Conservation (phyloP, 2,329 filamentous ascomycete species). For the Cytospora piceae region DNA sequence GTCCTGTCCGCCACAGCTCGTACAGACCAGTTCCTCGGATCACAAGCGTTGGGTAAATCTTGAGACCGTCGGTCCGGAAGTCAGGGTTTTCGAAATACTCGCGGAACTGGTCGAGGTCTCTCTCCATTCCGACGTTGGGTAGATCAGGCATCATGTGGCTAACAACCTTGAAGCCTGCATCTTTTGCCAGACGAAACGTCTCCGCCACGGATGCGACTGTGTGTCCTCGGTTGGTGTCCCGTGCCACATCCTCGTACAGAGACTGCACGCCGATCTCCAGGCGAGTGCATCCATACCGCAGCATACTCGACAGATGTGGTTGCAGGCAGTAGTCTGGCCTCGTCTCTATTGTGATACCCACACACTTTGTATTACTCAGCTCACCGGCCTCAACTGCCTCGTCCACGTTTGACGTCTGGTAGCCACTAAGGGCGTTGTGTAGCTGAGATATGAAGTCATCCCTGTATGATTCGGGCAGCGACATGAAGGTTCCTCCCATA, state of each 20-base stretch:
- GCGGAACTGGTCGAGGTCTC: conserved; percentile 93
- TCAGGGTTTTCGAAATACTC: conserved; percentile 98
- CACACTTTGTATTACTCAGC: conserved; percentile 97
- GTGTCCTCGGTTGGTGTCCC: conserved; percentile 95
- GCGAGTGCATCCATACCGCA: conserved; percentile 95
- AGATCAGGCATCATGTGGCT: conserved; percentile 99
- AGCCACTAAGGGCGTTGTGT: conserved; percentile 95
- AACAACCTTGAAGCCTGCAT: conserved; percentile 98
- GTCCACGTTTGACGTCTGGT: conserved; percentile 91
- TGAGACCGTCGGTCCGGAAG: conserved; percentile 94
- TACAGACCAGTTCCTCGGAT: conserved; percentile 96
- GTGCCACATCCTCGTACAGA: conserved; percentile 96
- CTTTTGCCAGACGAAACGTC: conserved; percentile 96
- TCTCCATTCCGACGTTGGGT: conserved; percentile 97
- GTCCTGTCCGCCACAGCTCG: conserved; percentile 93
- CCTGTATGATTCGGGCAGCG: conserved; percentile 82
- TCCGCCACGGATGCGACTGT: conserved; percentile 94
- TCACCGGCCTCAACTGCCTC: conserved; percentile 93
- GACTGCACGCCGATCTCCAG: conserved; percentile 96
- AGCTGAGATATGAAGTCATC: conserved; percentile 94
- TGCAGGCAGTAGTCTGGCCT: conserved; percentile 95
- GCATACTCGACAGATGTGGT: conserved; percentile 93
- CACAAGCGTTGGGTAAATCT: conserved; percentile 97
- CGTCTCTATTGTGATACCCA: conserved; percentile 98
- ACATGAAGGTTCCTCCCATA: conserved; percentile 99